These are phyloP conservation scores for Camellia oleifera DNA, from an alignment of 179 eudicot genomes.

Conservation along the genomic window DNA sequence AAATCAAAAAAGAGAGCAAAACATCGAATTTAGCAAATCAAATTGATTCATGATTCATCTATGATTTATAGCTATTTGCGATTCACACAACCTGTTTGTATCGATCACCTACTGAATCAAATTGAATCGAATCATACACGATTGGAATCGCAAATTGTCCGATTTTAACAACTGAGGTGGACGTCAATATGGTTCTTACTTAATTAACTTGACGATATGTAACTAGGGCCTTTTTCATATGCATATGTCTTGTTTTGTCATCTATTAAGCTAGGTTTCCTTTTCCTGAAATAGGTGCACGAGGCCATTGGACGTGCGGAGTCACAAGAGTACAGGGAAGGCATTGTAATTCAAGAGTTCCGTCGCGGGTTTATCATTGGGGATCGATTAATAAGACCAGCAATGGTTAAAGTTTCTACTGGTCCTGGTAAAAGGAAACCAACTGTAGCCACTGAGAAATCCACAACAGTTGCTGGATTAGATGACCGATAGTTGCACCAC, in stretches of 20 bases:
- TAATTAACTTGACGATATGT: neutral
- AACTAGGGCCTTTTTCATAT: neutral
- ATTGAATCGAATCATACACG: too few species aligned
- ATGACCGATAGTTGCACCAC: slow-evolving; percentile 15
- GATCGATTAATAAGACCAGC: slow-evolving; percentile 80
- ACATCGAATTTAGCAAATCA: too few species aligned
- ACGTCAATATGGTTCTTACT: too few species aligned
- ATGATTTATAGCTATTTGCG: too few species aligned
- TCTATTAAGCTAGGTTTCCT: slow-evolving; percentile 2
- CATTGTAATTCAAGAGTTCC: slow-evolving; percentile 66
- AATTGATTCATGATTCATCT: too few species aligned
- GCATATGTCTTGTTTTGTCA: neutral
- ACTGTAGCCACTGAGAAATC: slow-evolving; percentile 25
- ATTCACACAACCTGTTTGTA: too few species aligned
- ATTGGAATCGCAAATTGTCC: too few species aligned
- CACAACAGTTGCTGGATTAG: slow-evolving; percentile 41
- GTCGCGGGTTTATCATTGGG: slow-evolving; percentile 79
- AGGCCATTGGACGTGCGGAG: slow-evolving; percentile 85
- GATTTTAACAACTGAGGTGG: too few species aligned
- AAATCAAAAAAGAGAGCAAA: too few species aligned
- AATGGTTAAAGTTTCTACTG: slow-evolving; percentile 88
- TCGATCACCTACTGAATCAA: too few species aligned
- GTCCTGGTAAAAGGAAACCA: slow-evolving; percentile 56
- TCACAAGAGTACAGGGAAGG: slow-evolving; percentile 84
- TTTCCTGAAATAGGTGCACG: slow-evolving; percentile 58